These are phyloP conservation scores for Tetrapyrgos nigripes DNA, from an alignment of 1,284 basidiomycete species.

Conservation along the genomic window DNA sequence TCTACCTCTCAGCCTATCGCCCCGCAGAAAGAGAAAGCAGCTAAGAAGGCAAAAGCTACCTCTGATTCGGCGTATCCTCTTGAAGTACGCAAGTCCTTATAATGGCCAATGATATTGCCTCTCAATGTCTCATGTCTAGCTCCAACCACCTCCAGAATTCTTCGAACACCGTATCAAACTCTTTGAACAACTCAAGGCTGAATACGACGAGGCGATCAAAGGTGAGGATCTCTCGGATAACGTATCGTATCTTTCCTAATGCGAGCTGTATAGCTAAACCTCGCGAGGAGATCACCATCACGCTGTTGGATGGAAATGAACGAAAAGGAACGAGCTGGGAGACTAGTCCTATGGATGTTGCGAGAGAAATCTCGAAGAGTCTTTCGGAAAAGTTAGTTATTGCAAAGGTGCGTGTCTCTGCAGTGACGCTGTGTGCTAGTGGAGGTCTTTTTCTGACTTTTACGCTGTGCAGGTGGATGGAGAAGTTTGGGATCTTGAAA, in stretches of 20 bases:
- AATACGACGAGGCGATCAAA: slow-evolving; percentile 85
- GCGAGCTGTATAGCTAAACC: slow-evolving; percentile 69
- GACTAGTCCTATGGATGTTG: slow-evolving; percentile 94
- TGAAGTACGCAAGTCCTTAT: slow-evolving; percentile 54
- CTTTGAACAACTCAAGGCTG: slow-evolving; percentile 89
- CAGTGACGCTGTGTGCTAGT: not conserved
- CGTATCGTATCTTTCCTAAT: slow-evolving; percentile 8
- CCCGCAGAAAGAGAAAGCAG: slow-evolving; percentile 52
- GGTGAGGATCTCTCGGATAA: slow-evolving; percentile 45
- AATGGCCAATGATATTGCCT: slow-evolving; percentile 13
- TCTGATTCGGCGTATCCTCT: slow-evolving; percentile 58
- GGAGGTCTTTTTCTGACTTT: not conserved
- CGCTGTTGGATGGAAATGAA: slow-evolving; percentile 87
- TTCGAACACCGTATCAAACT: slow-evolving; percentile 91
- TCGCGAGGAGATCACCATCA: slow-evolving; percentile 84
- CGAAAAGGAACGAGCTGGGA: slow-evolving; percentile 92
- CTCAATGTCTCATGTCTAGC: slow-evolving; percentile 44
- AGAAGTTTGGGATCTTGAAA: slow-evolving; percentile 92
- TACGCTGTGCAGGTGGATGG: slow-evolving; percentile 75
- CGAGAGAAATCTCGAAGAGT: slow-evolving; percentile 87
- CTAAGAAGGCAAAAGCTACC: slow-evolving; percentile 55
- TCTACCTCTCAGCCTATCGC: slow-evolving; percentile 45
- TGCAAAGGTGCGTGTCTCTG: slow-evolving; percentile 76
- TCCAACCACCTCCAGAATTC: slow-evolving; percentile 86
- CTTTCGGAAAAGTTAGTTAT: slow-evolving; percentile 93